A percentile compares a stretch with the other conserved stretches of the same genome.
phyloP scores from a whole-genome alignment of 495 filamentous ascomycete genomes.

The Podospora pseudoanserina region DNA sequence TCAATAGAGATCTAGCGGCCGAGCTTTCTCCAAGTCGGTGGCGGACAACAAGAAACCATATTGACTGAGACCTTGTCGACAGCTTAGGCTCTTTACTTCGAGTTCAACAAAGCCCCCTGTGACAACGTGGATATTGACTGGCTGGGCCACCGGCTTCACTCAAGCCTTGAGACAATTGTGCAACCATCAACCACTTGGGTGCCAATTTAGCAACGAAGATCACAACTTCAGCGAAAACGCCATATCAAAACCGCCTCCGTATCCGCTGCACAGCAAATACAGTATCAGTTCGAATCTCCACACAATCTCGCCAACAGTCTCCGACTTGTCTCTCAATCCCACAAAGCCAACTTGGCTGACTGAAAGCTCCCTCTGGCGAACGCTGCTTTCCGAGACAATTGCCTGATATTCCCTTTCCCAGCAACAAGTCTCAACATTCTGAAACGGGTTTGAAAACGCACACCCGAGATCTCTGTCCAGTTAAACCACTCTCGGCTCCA shows the following conservation, averaged over 20 bases:
- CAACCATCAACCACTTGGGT: background rate
- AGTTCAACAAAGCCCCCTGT: background rate
- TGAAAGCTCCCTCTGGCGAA: background rate
- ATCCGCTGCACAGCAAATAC: background rate
- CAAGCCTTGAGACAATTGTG: conserved; percentile 5
- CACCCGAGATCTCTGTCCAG: background rate
- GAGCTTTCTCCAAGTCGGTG: background rate
- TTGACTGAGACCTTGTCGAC: background rate
- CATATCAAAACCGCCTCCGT: background rate
- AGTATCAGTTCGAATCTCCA: background rate
- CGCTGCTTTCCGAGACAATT: conserved; percentile 1
- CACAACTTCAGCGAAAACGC: background rate
- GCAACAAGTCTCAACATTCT: conserved; percentile 1
- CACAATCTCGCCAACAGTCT: background rate
- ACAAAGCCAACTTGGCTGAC: background rate
- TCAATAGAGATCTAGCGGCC: background rate
- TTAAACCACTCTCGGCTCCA: background rate
- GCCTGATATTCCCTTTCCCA: background rate
- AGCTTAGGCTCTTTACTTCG: background rate
- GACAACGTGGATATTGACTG: background rate
- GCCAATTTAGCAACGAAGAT: conserved; percentile 1
- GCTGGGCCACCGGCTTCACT: background rate
- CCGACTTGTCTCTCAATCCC: background rate
- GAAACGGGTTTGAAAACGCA: background rate
- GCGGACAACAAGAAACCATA: background rate